A percentile compares a stretch with the other conserved stretches of the same genome.
These are phyloP conservation scores for Colletotrichum truncatum DNA, from an alignment of 2,329 filamentous ascomycete species.

Conservation along the genomic window DNA sequence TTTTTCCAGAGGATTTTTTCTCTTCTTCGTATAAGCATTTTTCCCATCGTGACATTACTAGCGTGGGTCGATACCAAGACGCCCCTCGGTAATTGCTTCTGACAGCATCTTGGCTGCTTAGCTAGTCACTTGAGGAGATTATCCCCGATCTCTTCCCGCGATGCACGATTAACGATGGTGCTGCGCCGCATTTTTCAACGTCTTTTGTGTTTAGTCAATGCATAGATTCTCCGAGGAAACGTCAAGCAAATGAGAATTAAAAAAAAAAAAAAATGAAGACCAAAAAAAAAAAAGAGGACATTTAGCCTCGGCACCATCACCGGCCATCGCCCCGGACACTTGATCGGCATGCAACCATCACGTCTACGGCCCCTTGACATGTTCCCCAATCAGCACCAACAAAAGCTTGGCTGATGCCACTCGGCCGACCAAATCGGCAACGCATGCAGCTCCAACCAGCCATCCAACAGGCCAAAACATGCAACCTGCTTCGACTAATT, in stretches of 20 bases:
- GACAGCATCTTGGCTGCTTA: no score
- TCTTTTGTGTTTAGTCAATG: no score
- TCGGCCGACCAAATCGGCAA: neutral
- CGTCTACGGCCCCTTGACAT: neutral
- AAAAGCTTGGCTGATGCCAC: slow-evolving; percentile 23
- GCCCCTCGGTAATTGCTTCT: slow-evolving; percentile 1
- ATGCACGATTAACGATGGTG: neutral
- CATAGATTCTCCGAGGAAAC: no score
- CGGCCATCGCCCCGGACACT: slow-evolving; percentile 1
- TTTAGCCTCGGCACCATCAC: no score
- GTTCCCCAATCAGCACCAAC: neutral
- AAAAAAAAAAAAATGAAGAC: no score
- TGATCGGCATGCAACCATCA: slow-evolving; percentile 11
- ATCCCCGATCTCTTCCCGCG: neutral
- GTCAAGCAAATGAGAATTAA: no score
- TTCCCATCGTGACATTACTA: neutral
- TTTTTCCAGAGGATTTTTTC: neutral
- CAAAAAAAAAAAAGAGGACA: no score
- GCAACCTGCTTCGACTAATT: neutral
- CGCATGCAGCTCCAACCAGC: neutral
- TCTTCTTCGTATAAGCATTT: neutral
- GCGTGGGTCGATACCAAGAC: neutral
- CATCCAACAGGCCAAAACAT: neutral
- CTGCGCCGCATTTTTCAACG: slow-evolving; percentile 3
- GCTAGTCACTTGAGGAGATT: neutral